Base-by-base conservation (phyloP, 805 yeast species). In the Cyberlindnera mycetangii region DNA sequence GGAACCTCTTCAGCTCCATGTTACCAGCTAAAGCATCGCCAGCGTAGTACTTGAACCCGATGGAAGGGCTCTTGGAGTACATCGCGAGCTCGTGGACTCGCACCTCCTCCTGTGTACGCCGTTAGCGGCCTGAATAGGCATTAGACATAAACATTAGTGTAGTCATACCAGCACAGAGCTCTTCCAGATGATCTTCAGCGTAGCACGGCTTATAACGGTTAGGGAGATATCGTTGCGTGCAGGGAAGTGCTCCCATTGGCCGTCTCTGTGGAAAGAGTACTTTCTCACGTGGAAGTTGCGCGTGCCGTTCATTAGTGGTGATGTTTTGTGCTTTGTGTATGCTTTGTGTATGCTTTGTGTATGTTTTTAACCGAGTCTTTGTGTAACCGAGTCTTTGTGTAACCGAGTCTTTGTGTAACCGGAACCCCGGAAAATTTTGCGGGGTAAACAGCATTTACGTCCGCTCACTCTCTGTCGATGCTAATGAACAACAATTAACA, bases 231-330 rank as follows among this genome's bases (percentile, higher is more conserved):
- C 61, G 28, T 45, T 39, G 24, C 58, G 45, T 1, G 60, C 41
- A 3, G 60, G 61, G 44, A 58, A 53, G 34, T 59, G 60, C 36
- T 51, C 49, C 63, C 63, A 59, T 7, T 37, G 21, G n/a, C 31
- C 28, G 6, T 45, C 47, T 7, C 44, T 44, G 19, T 45, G 33
- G 22, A 25, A 52, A 11, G 61, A 58, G 46, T 51, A 59, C 39
- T 58, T 57, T 37, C 57, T 50, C 7, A 56, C 48, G 3, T 35
- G 33, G 40, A 50, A 48, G 44, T 22, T 35, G 15, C 32, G 16
- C 17, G 33, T 35, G 16, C n/a, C 32, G 41, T 30, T 34, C 47
- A 35, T 36, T 7, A 5, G 25, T 6, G 16, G 16, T 33, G 25
- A 19, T 6, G n/a, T 18, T 17, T 5, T 24, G 12, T 33, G 37